These are phyloP conservation scores for Kluyveromyces lactis DNA, from an alignment of 805 yeast genomes.

Conservation along the genomic window DNA sequence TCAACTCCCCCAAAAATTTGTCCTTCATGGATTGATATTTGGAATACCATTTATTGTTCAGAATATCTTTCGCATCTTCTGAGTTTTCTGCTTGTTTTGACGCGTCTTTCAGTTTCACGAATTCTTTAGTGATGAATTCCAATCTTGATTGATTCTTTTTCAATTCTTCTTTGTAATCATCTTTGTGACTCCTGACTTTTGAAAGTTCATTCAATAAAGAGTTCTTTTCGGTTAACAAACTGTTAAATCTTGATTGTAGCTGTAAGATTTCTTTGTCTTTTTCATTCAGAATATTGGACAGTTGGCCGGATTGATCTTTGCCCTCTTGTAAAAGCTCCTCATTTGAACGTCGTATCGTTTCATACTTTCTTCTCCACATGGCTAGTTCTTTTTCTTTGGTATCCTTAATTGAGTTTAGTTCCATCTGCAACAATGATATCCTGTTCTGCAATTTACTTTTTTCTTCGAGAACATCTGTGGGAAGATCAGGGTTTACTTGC, in stretches of 20 bases:
- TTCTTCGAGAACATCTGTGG: conserved; percentile 10
- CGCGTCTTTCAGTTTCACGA: conserved; percentile 11
- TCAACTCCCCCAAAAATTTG: conserved; percentile 16
- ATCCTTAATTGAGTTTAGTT: conserved; percentile 11
- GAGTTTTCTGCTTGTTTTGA: conserved; percentile 1
- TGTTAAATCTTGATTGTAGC: conserved; percentile 9
- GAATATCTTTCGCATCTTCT: conserved; percentile 4
- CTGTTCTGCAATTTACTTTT: conserved; percentile 12
- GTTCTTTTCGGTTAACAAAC: conserved; percentile 8
- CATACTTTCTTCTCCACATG: conserved; percentile 12
- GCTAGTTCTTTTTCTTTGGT: conserved; percentile 13
- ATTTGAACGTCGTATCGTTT: conserved; percentile 13
- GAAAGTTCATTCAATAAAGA: conserved; percentile 16
- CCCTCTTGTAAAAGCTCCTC: conserved; percentile 11
- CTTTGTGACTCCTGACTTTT: conserved; percentile 19
- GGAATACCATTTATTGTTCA: conserved; percentile 7
- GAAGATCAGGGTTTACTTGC: conserved; percentile 1
- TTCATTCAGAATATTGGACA: conserved; percentile 8
- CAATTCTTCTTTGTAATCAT: conserved; percentile 25
- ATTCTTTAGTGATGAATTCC: conserved; percentile 21
- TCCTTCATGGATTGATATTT: conserved; percentile 17
- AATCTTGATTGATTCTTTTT: conserved; percentile 24
- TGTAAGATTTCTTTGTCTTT: conserved; percentile 12
- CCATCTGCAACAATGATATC: conserved; percentile 12
- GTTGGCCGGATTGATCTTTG: conserved; percentile 9